These are phyloP conservation scores for Saccharomycopsis hybrid DNA, from an alignment of 1,139 yeast species.

Conservation along the genomic window DNA sequence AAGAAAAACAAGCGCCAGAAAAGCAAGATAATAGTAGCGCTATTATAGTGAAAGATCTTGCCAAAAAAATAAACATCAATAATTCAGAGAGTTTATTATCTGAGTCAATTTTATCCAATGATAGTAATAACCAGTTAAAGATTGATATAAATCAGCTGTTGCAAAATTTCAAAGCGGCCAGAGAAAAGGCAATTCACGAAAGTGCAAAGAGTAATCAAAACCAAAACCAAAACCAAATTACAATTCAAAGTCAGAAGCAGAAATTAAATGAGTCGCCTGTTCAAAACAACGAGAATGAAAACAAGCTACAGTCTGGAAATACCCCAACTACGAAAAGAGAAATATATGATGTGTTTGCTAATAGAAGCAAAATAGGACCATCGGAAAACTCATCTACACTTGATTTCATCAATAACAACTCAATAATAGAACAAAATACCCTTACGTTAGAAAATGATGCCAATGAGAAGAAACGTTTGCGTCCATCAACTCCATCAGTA, in stretches of 20 bases:
- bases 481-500: not conserved
- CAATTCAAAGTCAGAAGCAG: too few species aligned
- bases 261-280: not conserved
- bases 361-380: not conserved
- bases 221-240: not conserved
- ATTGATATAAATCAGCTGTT: conserved; percentile 10
- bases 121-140: not conserved
- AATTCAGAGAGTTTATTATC: conserved; percentile 10
- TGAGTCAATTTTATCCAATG: conserved; percentile 11
- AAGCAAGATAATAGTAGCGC: not conserved
- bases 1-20: not conserved
- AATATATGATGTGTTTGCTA: conserved; percentile 9
- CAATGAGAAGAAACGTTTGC: not conserved
- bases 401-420: conserved; percentile 3
- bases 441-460: conserved; percentile 4
- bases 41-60: conserved; percentile 5
- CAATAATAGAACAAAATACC: conserved; percentile 17
- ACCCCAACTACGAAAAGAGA: conserved; percentile 16
- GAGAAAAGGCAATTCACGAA: not conserved
- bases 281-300: too few species aligned
- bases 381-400: not conserved
- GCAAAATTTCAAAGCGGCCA: conserved; percentile 2
- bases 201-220: not conserved
- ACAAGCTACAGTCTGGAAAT: not conserved
- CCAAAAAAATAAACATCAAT: conserved; percentile 9